phyloP scores from a whole-genome alignment of 1,284 basidiomycete genomes.

The Ganoderma multipileum region DNA sequence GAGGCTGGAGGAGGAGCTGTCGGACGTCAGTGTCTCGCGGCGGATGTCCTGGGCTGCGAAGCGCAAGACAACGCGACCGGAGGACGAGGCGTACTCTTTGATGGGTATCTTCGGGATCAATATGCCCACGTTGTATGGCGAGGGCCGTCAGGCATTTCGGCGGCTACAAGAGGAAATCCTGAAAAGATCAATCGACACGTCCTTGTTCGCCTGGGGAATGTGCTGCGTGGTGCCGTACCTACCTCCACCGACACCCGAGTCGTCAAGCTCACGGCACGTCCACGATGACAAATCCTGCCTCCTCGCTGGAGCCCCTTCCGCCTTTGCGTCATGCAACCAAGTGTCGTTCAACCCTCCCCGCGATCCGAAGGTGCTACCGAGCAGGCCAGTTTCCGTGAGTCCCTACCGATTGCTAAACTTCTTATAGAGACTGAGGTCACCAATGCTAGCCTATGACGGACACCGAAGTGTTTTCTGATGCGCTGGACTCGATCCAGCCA shows the following conservation, averaged over 20 bases:
- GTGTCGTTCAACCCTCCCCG: not conserved
- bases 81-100: slow-evolving; percentile 5
- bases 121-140: slow-evolving; percentile 3
- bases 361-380: not conserved
- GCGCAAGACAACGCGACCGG: not conserved
- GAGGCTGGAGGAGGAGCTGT: slow-evolving; percentile 1
- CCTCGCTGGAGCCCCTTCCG: not conserved
- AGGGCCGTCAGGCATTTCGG: not conserved
- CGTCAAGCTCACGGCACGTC: not conserved
- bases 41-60: slow-evolving; percentile 6
- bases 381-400: not conserved
- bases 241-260: not conserved
- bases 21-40: not conserved
- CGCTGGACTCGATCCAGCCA: slow-evolving; percentile 1
- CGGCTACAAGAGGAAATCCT: slow-evolving; percentile 7
- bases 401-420: not conserved
- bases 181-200: slow-evolving; percentile 4
- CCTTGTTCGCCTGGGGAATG: slow-evolving; percentile 1
- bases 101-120: slow-evolving; percentile 4
- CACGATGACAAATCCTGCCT: slow-evolving; percentile 5
- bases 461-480: not conserved
- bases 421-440: not conserved
- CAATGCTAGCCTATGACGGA: not conserved
- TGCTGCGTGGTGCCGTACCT: not conserved
- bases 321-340: slow-evolving; percentile 1